phyloP scores from a whole-genome alignment of 2,329 filamentous ascomycete species.

The Fusarium sp. region DNA sequence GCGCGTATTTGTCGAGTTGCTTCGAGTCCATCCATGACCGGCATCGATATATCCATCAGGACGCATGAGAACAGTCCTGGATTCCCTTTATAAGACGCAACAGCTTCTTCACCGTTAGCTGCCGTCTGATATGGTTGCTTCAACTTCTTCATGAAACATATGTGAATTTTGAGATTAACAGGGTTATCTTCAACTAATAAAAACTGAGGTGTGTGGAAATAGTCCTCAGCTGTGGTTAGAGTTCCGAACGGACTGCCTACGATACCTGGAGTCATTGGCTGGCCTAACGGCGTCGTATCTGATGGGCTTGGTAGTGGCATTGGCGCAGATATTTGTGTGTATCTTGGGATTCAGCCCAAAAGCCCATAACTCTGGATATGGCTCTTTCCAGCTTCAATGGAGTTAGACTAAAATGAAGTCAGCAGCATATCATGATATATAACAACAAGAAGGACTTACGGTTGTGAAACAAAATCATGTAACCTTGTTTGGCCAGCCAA shows the following conservation, averaged over 20 bases:
- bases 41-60: constrained; percentile 18
- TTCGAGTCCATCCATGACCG: constrained; percentile 1
- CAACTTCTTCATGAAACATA: constrained; percentile 49
- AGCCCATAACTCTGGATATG: background rate
- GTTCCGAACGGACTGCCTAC: background rate
- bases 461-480: constrained; percentile 52
- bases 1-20: constrained; percentile 9
- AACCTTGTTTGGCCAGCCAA: constrained; percentile 26
- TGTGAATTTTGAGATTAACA: constrained; percentile 52
- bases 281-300: background rate
- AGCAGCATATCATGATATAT: background rate
- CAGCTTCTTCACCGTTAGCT: constrained; percentile 48
- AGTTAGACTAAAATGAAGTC: constrained; percentile 41
- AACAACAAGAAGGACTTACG: constrained; percentile 40
- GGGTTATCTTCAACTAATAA: constrained; percentile 55
- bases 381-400: constrained; percentile 51
- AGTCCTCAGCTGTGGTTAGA: background rate
- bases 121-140: constrained; percentile 43
- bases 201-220: constrained; percentile 19
- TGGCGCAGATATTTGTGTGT: background rate
- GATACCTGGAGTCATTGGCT: background rate
- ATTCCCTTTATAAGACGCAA: constrained; percentile 39
- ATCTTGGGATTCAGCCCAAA: background rate
- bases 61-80: background rate
- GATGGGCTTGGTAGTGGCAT: background rate